These are phyloP conservation scores for Tolypocladium endophyticum DNA, from an alignment of 2,329 filamentous ascomycete species.

Conservation along the genomic window DNA sequence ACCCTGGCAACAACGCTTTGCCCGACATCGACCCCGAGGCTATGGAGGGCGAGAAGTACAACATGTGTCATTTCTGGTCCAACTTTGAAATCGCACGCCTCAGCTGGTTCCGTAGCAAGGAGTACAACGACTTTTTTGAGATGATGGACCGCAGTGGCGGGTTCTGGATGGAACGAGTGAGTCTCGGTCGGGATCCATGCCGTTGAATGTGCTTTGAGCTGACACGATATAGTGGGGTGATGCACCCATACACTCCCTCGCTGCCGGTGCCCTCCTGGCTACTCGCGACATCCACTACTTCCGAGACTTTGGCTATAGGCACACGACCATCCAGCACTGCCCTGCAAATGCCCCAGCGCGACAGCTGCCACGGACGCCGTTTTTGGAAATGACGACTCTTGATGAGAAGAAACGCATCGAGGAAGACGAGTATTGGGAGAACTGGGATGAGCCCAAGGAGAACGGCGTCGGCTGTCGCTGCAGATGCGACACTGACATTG, in stretches of 20 bases:
- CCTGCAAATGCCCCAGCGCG: constrained; percentile 87
- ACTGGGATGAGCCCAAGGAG: constrained; percentile 77
- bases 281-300: constrained; percentile 93
- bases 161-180: constrained; percentile 97
- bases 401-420: constrained; percentile 78
- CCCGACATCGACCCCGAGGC: constrained; percentile 78
- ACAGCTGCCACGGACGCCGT: constrained; percentile 72
- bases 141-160: constrained; percentile 98
- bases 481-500: constrained; percentile 93
- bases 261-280: constrained; percentile 75
- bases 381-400: constrained; percentile 67
- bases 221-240: constrained; percentile 72
- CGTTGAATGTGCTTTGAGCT: constrained; percentile 8
- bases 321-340: constrained; percentile 98
- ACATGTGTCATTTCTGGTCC: constrained; percentile 99
- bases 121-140: constrained; percentile 95
- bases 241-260: constrained; percentile 94
- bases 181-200: constrained; percentile 9
- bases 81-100: constrained; percentile 97
- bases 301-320: constrained; percentile 95
- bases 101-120: constrained; percentile 93
- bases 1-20: constrained; percentile 59
- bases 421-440: constrained; percentile 94
- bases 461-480: constrained; percentile 96
- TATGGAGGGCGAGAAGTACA: constrained; percentile 97